Base-by-base conservation (phyloP, 179 eudicot genomes). In the Patellifolia procumbens region DNA sequence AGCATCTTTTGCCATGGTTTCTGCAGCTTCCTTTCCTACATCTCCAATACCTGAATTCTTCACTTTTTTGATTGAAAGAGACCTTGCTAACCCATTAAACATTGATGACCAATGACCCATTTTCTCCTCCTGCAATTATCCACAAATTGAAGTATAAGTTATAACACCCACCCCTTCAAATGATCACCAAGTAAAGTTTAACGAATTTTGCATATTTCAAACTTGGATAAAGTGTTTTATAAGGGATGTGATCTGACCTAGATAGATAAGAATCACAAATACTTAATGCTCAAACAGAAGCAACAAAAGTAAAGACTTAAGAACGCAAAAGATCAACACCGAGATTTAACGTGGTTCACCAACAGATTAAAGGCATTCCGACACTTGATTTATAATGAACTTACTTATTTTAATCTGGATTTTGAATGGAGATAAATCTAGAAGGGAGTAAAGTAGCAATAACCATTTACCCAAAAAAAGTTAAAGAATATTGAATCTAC, bases 31-130 rank as follows among this genome's bases (percentile, higher is more conserved):
- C 81, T 78, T 87, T 68, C 87, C 92, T 11, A 75, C 74, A 71
- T 82, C 91, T 83, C 76, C 83, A 70, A 68, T 68, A 78, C 87
- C 84, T 59, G 82, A 85, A 84, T 78, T 82, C 82, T 79, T 80
- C 80, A 76, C 77, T 76, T 78, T 87, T 79, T 84, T 90, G 2
- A 77, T 82, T 37, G 87, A 84, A 43, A 93, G 72, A 7, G 97
- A 86, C 81, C 91, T 92, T 61, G 92, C 87, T 73, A 95, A 63
- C 67, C 93, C 99, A 83, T 87, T 86, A 69, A 93, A 91, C 95
- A 91, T 89, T 56, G 97, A 83, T 72, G 97, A 81, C 37, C 92
- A 87, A 81, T 84, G 95, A 81, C 91, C 97, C 98, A 94, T 94
- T 77, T 78, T 17, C 42, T 80, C 74, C 76, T 72, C 81, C 78